A percentile compares a stretch with the other conserved stretches of the same genome.
Conservation (phyloP, 2,329 filamentous ascomycete species). For the Parascedosporium putredinis region DNA sequence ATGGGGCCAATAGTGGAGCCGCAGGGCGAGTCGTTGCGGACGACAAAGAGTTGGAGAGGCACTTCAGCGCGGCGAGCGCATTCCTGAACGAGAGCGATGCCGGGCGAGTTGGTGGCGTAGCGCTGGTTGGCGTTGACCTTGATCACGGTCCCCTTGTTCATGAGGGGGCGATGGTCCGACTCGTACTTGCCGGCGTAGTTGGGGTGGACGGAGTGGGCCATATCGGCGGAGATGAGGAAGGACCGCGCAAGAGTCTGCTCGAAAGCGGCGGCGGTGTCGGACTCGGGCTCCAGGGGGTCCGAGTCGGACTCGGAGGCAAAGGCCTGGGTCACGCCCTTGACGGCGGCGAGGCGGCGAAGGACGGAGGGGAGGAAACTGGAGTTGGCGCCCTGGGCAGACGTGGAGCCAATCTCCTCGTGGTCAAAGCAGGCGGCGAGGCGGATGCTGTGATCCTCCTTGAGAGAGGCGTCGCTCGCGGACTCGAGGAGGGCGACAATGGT, state of each 20-base stretch:
- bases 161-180: slow-evolving; percentile 76
- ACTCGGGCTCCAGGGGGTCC: slow-evolving; percentile 41
- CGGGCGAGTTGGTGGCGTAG: slow-evolving; percentile 93
- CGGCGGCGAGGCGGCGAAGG: slow-evolving; percentile 71
- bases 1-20: slow-evolving; percentile 98
- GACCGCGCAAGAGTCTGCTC: slow-evolving; percentile 87
- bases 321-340: slow-evolving; percentile 55
- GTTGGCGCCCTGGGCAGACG: slow-evolving; percentile 84
- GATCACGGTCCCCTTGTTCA: slow-evolving; percentile 94
- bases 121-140: slow-evolving; percentile 97
- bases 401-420: slow-evolving; percentile 93
- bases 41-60: slow-evolving; percentile 89
- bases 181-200: slow-evolving; percentile 94
- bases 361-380: slow-evolving; percentile 85
- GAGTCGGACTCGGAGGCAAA: slow-evolving; percentile 37
- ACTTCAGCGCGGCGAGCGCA: slow-evolving; percentile 64
- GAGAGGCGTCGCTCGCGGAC: slow-evolving; percentile 53
- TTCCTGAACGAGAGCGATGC: slow-evolving; percentile 87
- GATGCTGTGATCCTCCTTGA: slow-evolving; percentile 71
- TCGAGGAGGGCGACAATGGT: slow-evolving; percentile 75
- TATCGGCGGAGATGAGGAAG: slow-evolving; percentile 92
- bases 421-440: slow-evolving; percentile 93
- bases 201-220: slow-evolving; percentile 93
- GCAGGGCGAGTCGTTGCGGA: slow-evolving; percentile 88
- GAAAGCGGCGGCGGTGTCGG: slow-evolving; percentile 67